Conservation (phyloP, 441 rosid genomes). For the Eutrema salsugineum region DNA sequence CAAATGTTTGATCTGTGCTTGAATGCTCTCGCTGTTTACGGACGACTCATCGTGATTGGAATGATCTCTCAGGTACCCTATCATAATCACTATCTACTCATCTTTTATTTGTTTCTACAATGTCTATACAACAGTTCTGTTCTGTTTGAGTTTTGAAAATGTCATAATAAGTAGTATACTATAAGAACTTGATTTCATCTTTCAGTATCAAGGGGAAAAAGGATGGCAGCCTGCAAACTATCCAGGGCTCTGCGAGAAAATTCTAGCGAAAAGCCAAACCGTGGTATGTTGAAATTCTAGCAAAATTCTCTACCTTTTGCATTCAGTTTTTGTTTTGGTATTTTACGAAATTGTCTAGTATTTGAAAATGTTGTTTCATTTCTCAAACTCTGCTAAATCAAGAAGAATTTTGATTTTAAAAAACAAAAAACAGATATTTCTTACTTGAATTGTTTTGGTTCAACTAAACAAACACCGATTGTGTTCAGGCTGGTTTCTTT, state of each 20-base stretch:
- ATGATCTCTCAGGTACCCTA: conserved; percentile 93
- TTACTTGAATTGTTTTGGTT: neutral
- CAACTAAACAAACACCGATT: neutral
- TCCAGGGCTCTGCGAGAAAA: conserved; percentile 89
- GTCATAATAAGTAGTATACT: neutral
- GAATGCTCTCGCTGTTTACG: conserved; percentile 82
- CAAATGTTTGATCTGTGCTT: conserved; percentile 85
- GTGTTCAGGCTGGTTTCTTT: conserved; percentile 89
- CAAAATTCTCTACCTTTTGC: neutral
- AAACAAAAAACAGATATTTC: neutral
- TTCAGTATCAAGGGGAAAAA: conserved; percentile 87
- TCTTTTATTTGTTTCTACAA: neutral
- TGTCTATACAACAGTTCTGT: neutral
- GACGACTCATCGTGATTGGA: conserved; percentile 86
- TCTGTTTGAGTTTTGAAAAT: neutral
- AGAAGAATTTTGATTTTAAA: neutral
- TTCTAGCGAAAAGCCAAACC: conserved; percentile 90
- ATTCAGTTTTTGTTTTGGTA: neutral
- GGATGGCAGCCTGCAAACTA: conserved; percentile 93
- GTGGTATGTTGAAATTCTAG: conserved; percentile 79
- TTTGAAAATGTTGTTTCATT: neutral
- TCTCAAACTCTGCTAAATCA: neutral
- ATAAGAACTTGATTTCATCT: conserved; percentile 7
- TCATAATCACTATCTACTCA: neutral
- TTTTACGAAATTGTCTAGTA: neutral